Evolutionary conservation across 768 basidiomycete genomes (phyloP).

Genomic region (Hysterangium stoloniferum): DNA sequence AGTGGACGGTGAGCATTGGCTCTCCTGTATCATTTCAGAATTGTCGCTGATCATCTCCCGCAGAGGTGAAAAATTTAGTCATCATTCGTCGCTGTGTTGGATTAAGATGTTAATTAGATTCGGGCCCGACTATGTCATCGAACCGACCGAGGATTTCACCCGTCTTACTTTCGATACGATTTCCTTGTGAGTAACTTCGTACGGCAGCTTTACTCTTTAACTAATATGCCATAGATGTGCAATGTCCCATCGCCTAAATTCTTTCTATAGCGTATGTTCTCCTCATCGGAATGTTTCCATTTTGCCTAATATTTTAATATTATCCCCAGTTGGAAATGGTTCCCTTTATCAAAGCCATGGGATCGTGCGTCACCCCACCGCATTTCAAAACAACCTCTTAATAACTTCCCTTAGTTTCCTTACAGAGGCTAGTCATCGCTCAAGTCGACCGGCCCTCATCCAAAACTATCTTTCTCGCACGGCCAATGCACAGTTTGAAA

Average conservation of each 20-base stretch:
- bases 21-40: background rate
- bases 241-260: slow-evolving; percentile 31
- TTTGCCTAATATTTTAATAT: background rate
- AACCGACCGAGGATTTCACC: slow-evolving; percentile 41
- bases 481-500: slow-evolving; percentile 32
- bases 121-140: slow-evolving; percentile 33
- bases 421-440: slow-evolving; percentile 28
- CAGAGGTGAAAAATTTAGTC: background rate
- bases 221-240: background rate
- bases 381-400: background rate
- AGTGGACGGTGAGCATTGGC: slow-evolving; percentile 4
- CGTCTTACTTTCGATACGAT: slow-evolving; percentile 41
- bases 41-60: background rate
- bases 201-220: slow-evolving; percentile 26
- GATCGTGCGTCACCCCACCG: slow-evolving; percentile 1
- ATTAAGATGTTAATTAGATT: slow-evolving; percentile 28
- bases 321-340: slow-evolving; percentile 25
- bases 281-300: background rate
- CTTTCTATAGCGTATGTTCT: slow-evolving; percentile 32
- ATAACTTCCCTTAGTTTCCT: slow-evolving; percentile 26
- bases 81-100: background rate
- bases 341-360: slow-evolving; percentile 35
- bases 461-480: slow-evolving; percentile 27
- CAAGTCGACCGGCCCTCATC: slow-evolving; percentile 29
- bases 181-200: slow-evolving; percentile 33